Evolutionary conservation across 2,329 filamentous ascomycete species (phyloP).

Genomic region (Pseudocercospora macadamiae): DNA sequence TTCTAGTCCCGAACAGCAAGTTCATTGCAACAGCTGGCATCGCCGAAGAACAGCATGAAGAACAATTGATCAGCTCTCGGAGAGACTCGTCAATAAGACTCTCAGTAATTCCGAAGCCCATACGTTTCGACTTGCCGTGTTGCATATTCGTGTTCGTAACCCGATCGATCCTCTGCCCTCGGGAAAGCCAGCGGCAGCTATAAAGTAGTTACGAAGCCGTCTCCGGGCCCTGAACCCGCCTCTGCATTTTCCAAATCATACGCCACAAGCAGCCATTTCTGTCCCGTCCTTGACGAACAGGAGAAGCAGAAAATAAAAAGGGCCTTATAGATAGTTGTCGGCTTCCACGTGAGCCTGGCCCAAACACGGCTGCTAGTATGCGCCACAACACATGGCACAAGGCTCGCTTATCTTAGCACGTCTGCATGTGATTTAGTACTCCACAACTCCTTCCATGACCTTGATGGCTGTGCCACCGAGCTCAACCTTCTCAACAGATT

Average conservation of each 20-base stretch:
- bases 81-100: too few relatives aligned
- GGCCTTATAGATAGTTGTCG: neutral
- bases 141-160: too few relatives aligned
- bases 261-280: neutral
- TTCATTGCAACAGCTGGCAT: too few relatives aligned
- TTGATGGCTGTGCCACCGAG: slow-evolving; percentile 49
- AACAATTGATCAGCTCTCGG: too few relatives aligned
- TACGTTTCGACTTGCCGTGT: neutral
- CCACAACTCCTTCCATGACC: slow-evolving; percentile 44
- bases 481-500: slow-evolving; percentile 44
- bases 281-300: neutral
- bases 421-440: slow-evolving; percentile 12
- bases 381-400: too few relatives aligned
- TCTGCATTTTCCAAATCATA: neutral
- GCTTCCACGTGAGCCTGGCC: neutral
- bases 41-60: too few relatives aligned
- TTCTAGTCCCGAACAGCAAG: too few relatives aligned
- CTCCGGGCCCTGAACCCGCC: neutral
- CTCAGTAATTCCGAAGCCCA: too few relatives aligned
- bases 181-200: neutral
- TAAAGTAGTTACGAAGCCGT: neutral
- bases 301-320: neutral
- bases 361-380: too few relatives aligned
- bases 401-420: neutral
- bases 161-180: neutral